A percentile compares a stretch with the other conserved stretches of the same genome.
Evolutionary conservation across 1,139 yeast genomes (phyloP).

Genomic region (Blastobotrys petasosporus): DNA sequence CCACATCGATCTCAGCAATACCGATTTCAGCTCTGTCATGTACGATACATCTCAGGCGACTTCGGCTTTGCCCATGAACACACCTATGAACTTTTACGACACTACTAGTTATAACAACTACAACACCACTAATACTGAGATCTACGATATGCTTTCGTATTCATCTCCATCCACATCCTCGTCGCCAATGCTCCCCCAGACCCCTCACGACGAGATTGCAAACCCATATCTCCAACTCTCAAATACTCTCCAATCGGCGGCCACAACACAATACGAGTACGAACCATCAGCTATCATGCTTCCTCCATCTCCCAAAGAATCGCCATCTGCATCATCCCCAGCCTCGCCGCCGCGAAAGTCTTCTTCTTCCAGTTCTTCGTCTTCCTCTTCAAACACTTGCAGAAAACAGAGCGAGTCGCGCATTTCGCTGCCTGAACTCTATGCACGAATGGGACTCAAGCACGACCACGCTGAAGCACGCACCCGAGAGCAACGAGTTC

Average conservation of each 20-base stretch:
- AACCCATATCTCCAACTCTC: neutral
- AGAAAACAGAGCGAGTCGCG: constrained; percentile 45
- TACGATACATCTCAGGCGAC: too few species aligned
- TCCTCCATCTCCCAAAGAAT: neutral
- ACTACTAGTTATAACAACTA: neutral
- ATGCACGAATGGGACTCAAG: constrained; percentile 47
- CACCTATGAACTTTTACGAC: neutral
- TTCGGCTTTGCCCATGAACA: too few species aligned
- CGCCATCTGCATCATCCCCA: neutral
- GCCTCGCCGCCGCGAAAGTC: neutral
- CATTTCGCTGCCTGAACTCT: constrained; percentile 51
- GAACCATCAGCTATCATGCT: neutral
- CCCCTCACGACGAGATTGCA: constrained; percentile 1
- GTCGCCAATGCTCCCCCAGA: constrained; percentile 3
- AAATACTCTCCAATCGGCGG: neutral
- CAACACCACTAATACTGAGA: neutral
- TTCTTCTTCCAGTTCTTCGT: neutral
- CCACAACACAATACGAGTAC: neutral
- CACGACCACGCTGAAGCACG: constrained; percentile 51
- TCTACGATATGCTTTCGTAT: neutral
- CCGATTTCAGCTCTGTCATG: too few species aligned
- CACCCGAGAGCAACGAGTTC: constrained; percentile 53
- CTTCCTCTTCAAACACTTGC: constrained; percentile 1
- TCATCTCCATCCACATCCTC: constrained; percentile 3
- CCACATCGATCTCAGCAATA: too few species aligned